Evolutionary conservation across 106 monocot genomes (phyloP), one percentile per base, ranked within the genome.

Genomic region (Allium cepa): DNA sequence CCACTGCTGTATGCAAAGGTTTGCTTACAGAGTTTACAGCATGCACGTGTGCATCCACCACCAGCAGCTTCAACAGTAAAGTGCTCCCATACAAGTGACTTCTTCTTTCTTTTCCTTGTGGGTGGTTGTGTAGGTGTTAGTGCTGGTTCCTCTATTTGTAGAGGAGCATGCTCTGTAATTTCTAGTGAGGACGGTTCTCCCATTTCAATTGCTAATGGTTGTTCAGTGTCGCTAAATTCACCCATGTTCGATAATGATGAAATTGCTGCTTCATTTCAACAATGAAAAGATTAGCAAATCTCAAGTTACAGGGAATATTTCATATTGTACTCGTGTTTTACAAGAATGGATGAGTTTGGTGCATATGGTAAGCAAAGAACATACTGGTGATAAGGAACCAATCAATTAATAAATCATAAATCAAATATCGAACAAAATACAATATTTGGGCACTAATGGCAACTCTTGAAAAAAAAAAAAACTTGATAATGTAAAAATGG

Each of bases 11-110:
- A 94, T 47, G 94, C 90, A 71, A 87, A 94, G 17, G 94, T 90
- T 63, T 94, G 94, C 76, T 94, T 90, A 85, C 94, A 94, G 46
- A 87, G 73, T 45, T 90, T 94, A 66, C 94, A 94, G 57, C 87
- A 87, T 66, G 94, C 94, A 26, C 90, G 72, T 18, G 90, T 85
- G 56, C 76, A 80, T 47, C 82, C 90, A 56, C 80, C 78, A 59
- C 76, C 51, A 12, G 78, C 82, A 69, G 82, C 67, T 78, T 94
- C 88, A 51, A 94, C 69, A 53, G 90, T 88, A 53, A 94, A 91
- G 72, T 94, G 91, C 11, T 90, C 91, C 94, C 94, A 94, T 12
- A 94, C 94, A 58, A 82, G 50, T 27, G 94, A 94, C 79, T 90
- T 94, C 82, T 87, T 94, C 69, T 80, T 82, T 66, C 94, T 82